Percentiles rank a stretch among this genome's conserved stretches.
Evolutionary conservation across 129 eudicot genomes (phyloP).

Genomic region (Glebionis coronaria): DNA sequence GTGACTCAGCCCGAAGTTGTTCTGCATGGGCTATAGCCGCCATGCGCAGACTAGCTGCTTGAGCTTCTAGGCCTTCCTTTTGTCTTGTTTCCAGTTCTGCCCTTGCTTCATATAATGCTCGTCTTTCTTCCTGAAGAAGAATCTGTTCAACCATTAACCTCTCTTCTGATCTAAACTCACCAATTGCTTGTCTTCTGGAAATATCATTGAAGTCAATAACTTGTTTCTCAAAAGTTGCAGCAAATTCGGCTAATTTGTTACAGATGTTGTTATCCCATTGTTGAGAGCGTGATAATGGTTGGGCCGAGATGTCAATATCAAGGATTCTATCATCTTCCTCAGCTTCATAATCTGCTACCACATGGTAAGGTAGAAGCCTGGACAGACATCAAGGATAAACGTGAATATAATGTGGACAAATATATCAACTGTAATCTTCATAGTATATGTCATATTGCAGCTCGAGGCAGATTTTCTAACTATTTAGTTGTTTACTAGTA

Average conservation of each 20-base stretch:
- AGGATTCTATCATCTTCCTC: slow-evolving; percentile 86
- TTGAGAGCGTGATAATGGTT: slow-evolving; percentile 79
- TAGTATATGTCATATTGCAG: not conserved
- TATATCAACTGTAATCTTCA: not conserved
- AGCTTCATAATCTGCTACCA: slow-evolving; percentile 90
- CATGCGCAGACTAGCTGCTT: slow-evolving; percentile 62
- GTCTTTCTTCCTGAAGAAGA: slow-evolving; percentile 60
- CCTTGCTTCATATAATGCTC: slow-evolving; percentile 44
- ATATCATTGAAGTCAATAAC: slow-evolving; percentile 74
- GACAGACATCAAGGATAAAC: not conserved
- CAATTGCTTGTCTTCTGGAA: slow-evolving; percentile 56
- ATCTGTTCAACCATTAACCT: slow-evolving; percentile 68
- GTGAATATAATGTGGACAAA: not conserved
- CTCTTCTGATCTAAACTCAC: slow-evolving; percentile 87
- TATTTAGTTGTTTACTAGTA: too few species aligned
- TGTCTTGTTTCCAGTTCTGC: slow-evolving; percentile 63
- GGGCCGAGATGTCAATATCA: slow-evolving; percentile 66
- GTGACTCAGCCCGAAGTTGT: slow-evolving; percentile 52
- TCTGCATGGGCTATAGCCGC: slow-evolving; percentile 41
- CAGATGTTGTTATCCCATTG: slow-evolving; percentile 91
- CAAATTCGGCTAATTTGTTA: slow-evolving; percentile 76
- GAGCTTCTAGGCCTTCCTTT: slow-evolving; percentile 60
- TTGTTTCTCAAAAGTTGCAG: slow-evolving; percentile 83
- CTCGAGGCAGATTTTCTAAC: not conserved
- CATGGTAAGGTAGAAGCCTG: slow-evolving; percentile 92